Percentiles rank a stretch among this genome's conserved stretches.
phyloP scores from a whole-genome alignment of 208 protist genomes.

The Crithidia brevicula region DNA sequence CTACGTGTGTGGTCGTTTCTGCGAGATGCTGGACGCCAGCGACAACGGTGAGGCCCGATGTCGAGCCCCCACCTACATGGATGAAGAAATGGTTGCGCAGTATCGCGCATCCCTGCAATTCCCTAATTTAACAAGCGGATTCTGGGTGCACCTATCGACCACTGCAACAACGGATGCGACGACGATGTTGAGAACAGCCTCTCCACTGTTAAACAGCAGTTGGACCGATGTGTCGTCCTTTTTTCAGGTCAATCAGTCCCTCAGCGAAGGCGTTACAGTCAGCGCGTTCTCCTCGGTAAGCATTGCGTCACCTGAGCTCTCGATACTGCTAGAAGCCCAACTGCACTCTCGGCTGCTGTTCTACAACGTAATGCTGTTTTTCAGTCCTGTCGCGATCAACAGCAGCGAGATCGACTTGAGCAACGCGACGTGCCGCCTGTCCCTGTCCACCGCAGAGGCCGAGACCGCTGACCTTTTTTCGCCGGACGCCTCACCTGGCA shows the following conservation, averaged over 20 bases:
- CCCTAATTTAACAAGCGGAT: conserved; percentile 19
- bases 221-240: conserved; percentile 8
- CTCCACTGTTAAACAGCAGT: neutral
- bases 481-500: conserved; percentile 8
- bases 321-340: conserved; percentile 30
- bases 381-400: conserved; percentile 17
- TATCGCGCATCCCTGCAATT: conserved; percentile 29
- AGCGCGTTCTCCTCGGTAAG: neutral
- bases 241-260: too few relatives aligned
- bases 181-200: neutral
- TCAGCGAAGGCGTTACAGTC: neutral
- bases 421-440: conserved; percentile 29
- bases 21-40: conserved; percentile 28
- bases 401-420: conserved; percentile 28
- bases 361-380: conserved; percentile 28
- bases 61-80: conserved; percentile 38
- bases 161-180: neutral
- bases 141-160: conserved; percentile 4
- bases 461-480: conserved; percentile 24
- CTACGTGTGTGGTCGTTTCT: conserved; percentile 41
- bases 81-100: conserved; percentile 28
- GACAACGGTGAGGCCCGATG: conserved; percentile 34
- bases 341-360: conserved; percentile 43
- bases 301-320: conserved; percentile 6
- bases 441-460: conserved; percentile 24